These are phyloP conservation scores for Cynanchum wilfordii DNA, from an alignment of 257 asterid species.

Conservation along the genomic window DNA sequence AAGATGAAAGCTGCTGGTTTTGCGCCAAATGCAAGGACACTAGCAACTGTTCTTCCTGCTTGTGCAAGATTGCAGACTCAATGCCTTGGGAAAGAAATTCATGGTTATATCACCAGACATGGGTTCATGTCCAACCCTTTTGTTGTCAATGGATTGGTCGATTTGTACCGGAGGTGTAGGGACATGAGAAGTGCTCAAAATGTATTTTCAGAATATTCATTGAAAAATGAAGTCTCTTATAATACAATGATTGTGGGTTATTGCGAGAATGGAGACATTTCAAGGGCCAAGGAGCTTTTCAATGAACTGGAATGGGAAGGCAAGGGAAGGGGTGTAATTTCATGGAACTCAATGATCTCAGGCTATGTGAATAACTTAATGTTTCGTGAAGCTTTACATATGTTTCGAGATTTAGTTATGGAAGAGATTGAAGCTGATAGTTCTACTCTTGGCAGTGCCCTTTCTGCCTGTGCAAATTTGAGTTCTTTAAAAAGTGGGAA, in stretches of 20 bases:
- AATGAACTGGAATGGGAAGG: conserved; percentile 53
- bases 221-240: conserved; percentile 59
- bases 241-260: conserved; percentile 76
- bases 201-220: conserved; percentile 48
- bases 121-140: conserved; percentile 56
- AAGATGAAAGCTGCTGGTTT: conserved; percentile 51
- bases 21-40: conserved; percentile 51
- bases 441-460: conserved; percentile 60
- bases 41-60: conserved; percentile 65
- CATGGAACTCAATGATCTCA: conserved; percentile 85
- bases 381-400: conserved; percentile 46
- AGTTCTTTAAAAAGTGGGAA: conserved; percentile 39
- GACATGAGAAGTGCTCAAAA: conserved; percentile 49
- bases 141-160: conserved; percentile 66
- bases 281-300: conserved; percentile 55
- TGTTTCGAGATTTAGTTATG: conserved; percentile 34
- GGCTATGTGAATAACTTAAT: conserved; percentile 56
- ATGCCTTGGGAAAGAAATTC: conserved; percentile 59
- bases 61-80: conserved; percentile 57
- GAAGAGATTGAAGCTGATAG: conserved; percentile 52
- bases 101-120: conserved; percentile 54
- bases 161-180: conserved; percentile 65
- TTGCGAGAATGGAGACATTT: conserved; percentile 46
- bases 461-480: conserved; percentile 49
- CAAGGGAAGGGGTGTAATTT: conserved; percentile 39